Percentiles rank a stretch among this genome's conserved stretches.
Evolutionary conservation across 1,284 basidiomycete species (phyloP).

Genomic region (Phylloporus sp.): DNA sequence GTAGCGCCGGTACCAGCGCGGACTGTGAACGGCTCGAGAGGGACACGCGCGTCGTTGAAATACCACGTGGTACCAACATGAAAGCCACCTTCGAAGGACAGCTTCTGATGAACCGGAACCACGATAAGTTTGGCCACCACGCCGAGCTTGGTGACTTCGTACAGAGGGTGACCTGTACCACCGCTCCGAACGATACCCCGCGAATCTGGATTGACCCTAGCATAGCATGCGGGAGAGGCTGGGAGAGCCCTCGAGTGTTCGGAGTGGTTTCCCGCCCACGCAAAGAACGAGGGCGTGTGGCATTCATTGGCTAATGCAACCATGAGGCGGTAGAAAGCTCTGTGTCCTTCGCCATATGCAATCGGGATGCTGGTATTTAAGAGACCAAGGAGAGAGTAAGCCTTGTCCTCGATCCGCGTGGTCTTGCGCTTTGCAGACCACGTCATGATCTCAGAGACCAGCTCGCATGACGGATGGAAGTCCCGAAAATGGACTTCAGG

Average conservation of each 20-base stretch:
- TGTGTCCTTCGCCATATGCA: slow-evolving; percentile 16
- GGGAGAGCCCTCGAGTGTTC: slow-evolving; percentile 17
- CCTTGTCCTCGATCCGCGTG: slow-evolving; percentile 20
- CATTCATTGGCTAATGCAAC: slow-evolving; percentile 20
- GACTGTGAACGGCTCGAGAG: slow-evolving; percentile 14
- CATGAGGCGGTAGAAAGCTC: slow-evolving; percentile 22
- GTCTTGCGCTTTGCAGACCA: slow-evolving; percentile 24
- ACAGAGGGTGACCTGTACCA: slow-evolving; percentile 6
- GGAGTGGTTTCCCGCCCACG: slow-evolving; percentile 18
- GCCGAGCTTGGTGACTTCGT: slow-evolving; percentile 19
- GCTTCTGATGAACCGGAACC: slow-evolving; percentile 11
- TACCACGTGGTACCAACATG: slow-evolving; percentile 16
- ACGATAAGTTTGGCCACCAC: slow-evolving; percentile 12
- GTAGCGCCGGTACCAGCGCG: slow-evolving; percentile 9
- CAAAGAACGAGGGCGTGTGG: slow-evolving; percentile 19
- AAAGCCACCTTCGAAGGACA: slow-evolving; percentile 12
- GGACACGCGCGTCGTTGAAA: slow-evolving; percentile 6
- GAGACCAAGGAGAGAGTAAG: slow-evolving; percentile 19
- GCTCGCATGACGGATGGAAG: slow-evolving; percentile 15
- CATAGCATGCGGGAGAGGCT: slow-evolving; percentile 19
- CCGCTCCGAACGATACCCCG: background rate
- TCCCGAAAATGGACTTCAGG: background rate
- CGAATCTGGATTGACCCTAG: background rate
- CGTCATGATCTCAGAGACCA: slow-evolving; percentile 17
- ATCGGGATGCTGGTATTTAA: slow-evolving; percentile 17